Evolutionary conservation across 106 monocot species (phyloP).

Genomic region (Acanthochlamys bracteata): DNA sequence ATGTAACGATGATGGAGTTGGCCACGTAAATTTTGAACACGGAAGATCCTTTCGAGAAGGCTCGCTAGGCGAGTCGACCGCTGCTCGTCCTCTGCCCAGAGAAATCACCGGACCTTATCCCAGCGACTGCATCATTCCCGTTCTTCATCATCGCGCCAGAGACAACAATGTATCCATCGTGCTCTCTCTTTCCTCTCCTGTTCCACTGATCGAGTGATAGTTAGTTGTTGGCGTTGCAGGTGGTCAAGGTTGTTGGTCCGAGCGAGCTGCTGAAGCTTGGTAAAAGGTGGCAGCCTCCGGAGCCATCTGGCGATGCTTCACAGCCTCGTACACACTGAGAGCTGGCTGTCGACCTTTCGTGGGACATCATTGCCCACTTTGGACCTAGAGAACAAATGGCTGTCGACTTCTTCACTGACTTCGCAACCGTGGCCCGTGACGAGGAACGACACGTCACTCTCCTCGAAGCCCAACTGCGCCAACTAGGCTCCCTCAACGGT

Average conservation of each 20-base stretch:
- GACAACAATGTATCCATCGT: slow-evolving; percentile 11
- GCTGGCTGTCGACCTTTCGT: slow-evolving; percentile 94
- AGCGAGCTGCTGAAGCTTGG: slow-evolving; percentile 71
- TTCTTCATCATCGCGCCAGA: slow-evolving; percentile 58
- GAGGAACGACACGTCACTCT: slow-evolving; percentile 73
- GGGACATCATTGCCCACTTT: slow-evolving; percentile 88
- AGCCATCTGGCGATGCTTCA: slow-evolving; percentile 82
- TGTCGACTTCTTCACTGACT: slow-evolving; percentile 71
- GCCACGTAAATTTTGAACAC: slow-evolving; percentile 47
- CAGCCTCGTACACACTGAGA: slow-evolving; percentile 93
- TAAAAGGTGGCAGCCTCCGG: slow-evolving; percentile 69
- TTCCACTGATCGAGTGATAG: no score
- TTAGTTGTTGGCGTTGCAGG: no score
- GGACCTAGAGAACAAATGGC: slow-evolving; percentile 57
- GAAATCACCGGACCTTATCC: slow-evolving; percentile 33
- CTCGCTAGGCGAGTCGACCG: slow-evolving; percentile 42
- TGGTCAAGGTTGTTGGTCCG: slow-evolving; percentile 59
- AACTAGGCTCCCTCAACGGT: slow-evolving; percentile 72
- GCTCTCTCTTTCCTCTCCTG: no score
- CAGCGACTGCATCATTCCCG: neutral
- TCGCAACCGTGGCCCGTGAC: slow-evolving; percentile 66
- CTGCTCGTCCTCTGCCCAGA: slow-evolving; percentile 46
- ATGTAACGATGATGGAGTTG: slow-evolving; percentile 50
- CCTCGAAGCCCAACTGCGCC: slow-evolving; percentile 42
- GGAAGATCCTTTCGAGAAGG: slow-evolving; percentile 66